These are phyloP conservation scores for Corrigiola litoralis DNA, from an alignment of 179 eudicot genomes.

Conservation along the genomic window DNA sequence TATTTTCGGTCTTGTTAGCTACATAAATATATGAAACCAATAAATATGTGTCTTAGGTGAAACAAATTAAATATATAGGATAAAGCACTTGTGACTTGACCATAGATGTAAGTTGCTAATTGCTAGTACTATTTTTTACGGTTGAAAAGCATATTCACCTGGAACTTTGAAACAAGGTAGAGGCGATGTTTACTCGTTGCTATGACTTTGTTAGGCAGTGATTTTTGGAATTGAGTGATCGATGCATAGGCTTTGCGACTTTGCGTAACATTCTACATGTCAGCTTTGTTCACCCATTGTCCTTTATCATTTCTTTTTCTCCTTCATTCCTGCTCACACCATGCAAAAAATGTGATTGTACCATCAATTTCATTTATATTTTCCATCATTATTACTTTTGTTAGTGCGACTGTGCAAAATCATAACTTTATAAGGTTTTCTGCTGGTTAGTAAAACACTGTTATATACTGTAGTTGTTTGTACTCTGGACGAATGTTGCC, in stretches of 20 bases:
- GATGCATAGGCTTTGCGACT: constrained; percentile 6
- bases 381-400: neutral
- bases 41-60: no score
- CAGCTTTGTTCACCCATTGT: neutral
- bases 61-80: no score
- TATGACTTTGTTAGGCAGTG: constrained; percentile 15
- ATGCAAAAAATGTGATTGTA: constrained; percentile 1
- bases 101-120: no score
- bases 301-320: neutral
- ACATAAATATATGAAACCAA: no score
- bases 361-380: neutral
- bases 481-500: neutral
- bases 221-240: constrained; percentile 12
- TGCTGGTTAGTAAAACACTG: neutral
- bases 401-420: no score
- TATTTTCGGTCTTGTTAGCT: no score
- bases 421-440: neutral
- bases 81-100: no score
- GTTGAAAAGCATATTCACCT: neutral
- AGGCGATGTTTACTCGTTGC: constrained; percentile 4
- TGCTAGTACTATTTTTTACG: neutral
- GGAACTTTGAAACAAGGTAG: neutral
- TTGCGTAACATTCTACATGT: constrained; percentile 10
- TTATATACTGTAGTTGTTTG: neutral
- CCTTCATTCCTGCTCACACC: neutral